These are phyloP conservation scores for Acanthamoeba lenticulata DNA, from an alignment of 208 protist species.

Conservation along the genomic window DNA sequence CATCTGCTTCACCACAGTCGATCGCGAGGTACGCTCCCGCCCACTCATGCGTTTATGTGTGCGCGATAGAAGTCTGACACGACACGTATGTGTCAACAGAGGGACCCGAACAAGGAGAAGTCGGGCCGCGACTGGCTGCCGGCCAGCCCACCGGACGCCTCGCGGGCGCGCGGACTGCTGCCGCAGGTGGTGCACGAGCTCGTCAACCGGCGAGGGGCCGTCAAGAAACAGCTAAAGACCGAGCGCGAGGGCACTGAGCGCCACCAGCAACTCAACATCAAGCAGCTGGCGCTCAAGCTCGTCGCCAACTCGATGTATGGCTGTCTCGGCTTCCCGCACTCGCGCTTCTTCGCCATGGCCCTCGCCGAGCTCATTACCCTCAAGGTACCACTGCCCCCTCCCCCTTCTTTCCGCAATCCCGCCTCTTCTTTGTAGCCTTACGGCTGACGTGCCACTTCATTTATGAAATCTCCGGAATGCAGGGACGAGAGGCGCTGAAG, in stretches of 20 bases:
- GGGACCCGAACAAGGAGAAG: slow-evolving; percentile 59
- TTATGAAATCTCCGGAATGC: neutral
- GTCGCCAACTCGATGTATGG: slow-evolving; percentile 99
- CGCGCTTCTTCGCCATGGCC: slow-evolving; percentile 98
- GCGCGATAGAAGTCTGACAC: neutral
- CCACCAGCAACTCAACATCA: slow-evolving; percentile 93
- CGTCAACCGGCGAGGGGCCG: slow-evolving; percentile 85
- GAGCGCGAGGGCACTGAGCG: slow-evolving; percentile 90
- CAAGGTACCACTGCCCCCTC: slow-evolving; percentile 85
- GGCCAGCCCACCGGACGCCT: slow-evolving; percentile 47
- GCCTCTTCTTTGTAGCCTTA: neutral
- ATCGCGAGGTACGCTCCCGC: slow-evolving; percentile 4
- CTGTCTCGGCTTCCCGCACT: slow-evolving; percentile 98
- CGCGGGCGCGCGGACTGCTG: slow-evolving; percentile 76
- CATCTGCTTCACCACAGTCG: slow-evolving; percentile 99
- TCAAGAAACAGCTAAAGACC: slow-evolving; percentile 94
- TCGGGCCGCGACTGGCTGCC: slow-evolving; percentile 64
- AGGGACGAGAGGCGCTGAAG: slow-evolving; percentile 92
- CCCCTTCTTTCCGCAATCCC: neutral
- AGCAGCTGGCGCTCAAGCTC: slow-evolving; percentile 98
- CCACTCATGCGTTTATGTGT: neutral
- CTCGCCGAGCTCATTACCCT: slow-evolving; percentile 98
- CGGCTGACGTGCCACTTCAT: neutral
- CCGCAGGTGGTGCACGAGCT: slow-evolving; percentile 96
- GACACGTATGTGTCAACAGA: neutral